phyloP scores from a whole-genome alignment of 768 basidiomycete species.

The Mycena indigotica region DNA sequence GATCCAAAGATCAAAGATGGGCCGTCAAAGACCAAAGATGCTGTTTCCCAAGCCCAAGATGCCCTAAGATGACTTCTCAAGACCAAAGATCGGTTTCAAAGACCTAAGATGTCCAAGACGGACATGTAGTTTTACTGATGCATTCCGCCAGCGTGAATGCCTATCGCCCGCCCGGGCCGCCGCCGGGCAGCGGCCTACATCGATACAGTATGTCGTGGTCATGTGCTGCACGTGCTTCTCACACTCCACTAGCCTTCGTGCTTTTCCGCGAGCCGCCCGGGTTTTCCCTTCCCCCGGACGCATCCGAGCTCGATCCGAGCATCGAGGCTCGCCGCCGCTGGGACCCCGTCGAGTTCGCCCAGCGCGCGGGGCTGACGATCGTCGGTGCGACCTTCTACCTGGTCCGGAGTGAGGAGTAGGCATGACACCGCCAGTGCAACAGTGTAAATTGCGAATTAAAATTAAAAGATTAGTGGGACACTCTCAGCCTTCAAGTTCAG shows the following conservation, averaged over 20 bases:
- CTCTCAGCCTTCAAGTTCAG: too few species aligned
- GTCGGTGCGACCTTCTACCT: slow-evolving; percentile 17
- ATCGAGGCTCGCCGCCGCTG: slow-evolving; percentile 16
- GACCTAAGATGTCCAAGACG: too few species aligned
- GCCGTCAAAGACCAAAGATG: too few species aligned
- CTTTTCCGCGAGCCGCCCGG: slow-evolving; percentile 15
- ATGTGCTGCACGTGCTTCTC: background rate
- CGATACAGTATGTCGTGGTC: slow-evolving; percentile 11
- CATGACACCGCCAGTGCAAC: too few species aligned
- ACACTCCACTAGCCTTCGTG: slow-evolving; percentile 1
- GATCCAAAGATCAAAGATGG: too few species aligned
- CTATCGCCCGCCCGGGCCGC: slow-evolving; percentile 15
- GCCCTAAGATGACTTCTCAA: too few species aligned
- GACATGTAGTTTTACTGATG: too few species aligned
- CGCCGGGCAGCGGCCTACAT: slow-evolving; percentile 16
- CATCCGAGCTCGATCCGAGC: slow-evolving; percentile 9
- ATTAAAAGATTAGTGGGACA: too few species aligned
- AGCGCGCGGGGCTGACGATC: slow-evolving; percentile 8
- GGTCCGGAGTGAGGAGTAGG: slow-evolving; percentile 15
- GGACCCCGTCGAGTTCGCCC: slow-evolving; percentile 8
- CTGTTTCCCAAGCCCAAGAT: too few species aligned
- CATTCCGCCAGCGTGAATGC: slow-evolving; percentile 5
- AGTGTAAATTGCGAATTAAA: too few species aligned
- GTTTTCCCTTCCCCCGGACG: slow-evolving; percentile 12
- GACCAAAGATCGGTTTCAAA: too few species aligned